Conservation (phyloP, 345 rosid species). For the Limnanthes douglasii region DNA sequence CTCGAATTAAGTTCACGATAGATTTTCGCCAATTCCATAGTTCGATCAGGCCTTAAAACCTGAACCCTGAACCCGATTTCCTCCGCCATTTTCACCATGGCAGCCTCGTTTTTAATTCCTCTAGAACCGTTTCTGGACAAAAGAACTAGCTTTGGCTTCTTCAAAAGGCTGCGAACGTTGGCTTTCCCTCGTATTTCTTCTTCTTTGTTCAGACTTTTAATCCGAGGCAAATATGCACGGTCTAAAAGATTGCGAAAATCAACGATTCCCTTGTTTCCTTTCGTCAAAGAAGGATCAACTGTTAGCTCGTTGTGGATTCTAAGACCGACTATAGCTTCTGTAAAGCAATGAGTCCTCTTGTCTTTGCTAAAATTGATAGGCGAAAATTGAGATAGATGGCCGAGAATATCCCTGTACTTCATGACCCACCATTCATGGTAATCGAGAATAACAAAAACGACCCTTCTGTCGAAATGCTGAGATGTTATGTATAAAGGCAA, state of each 20-base stretch:
- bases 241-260: slow-evolving; percentile 53
- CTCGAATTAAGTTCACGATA: slow-evolving; percentile 45
- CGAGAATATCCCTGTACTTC: slow-evolving; percentile 52
- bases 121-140: slow-evolving; percentile 56
- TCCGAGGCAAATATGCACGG: slow-evolving; percentile 37
- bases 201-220: slow-evolving; percentile 27
- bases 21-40: slow-evolving; percentile 56
- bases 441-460: slow-evolving; percentile 68
- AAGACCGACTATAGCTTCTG: slow-evolving; percentile 63
- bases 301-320: slow-evolving; percentile 66
- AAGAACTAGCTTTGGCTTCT: slow-evolving; percentile 52
- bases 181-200: slow-evolving; percentile 14
- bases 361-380: slow-evolving; percentile 42
- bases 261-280: slow-evolving; percentile 23
- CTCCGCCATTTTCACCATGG: slow-evolving; percentile 39
- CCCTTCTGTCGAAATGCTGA: slow-evolving; percentile 48
- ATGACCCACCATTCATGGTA: slow-evolving; percentile 76
- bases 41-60: slow-evolving; percentile 34
- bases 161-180: slow-evolving; percentile 3
- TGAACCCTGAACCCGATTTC: slow-evolving; percentile 44
- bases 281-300: slow-evolving; percentile 28
- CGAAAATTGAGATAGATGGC: slow-evolving; percentile 42
- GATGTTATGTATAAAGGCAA: slow-evolving; percentile 71
- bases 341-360: slow-evolving; percentile 62
- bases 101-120: slow-evolving; percentile 43